phyloP scores from a whole-genome alignment of 257 asterid species.

The Forsythia suspensa region DNA sequence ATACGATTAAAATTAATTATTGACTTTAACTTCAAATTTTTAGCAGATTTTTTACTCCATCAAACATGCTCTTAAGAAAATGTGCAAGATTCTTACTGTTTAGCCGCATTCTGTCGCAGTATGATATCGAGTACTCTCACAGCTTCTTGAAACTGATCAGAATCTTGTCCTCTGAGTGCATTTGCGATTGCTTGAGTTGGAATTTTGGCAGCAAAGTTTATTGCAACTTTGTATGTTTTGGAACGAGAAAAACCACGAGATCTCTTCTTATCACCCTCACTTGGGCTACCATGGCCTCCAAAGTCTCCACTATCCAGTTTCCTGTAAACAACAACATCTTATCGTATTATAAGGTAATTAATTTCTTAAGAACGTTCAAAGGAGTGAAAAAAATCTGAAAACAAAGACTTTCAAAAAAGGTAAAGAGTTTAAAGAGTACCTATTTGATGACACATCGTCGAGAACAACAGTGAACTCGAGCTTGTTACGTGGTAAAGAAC shows the following conservation, averaged over 20 bases:
- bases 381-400: background rate
- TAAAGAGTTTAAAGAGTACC: conserved; percentile 25
- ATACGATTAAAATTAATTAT: too few species aligned
- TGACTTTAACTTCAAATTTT: too few species aligned
- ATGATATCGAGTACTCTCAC: conserved; percentile 68
- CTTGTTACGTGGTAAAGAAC: conserved; percentile 64
- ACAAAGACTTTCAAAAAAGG: background rate
- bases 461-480: conserved; percentile 57
- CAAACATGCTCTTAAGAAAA: background rate
- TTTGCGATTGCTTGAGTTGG: conserved; percentile 56
- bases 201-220: conserved; percentile 65
- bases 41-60: background rate
- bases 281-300: conserved; percentile 40
- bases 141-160: conserved; percentile 72
- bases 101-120: conserved; percentile 65
- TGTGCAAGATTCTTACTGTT: conserved; percentile 33
- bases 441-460: conserved; percentile 41
- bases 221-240: conserved; percentile 50
- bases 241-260: conserved; percentile 41
- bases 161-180: conserved; percentile 56
- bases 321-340: conserved; percentile 26
- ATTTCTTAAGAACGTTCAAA: background rate
- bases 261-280: conserved; percentile 49
- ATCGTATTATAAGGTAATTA: background rate
- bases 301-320: conserved; percentile 35